A percentile compares a stretch with the other conserved stretches of the same genome.
phyloP scores from a whole-genome alignment of 352 stramenopile genomes.

The Phytopythium sindhum region DNA sequence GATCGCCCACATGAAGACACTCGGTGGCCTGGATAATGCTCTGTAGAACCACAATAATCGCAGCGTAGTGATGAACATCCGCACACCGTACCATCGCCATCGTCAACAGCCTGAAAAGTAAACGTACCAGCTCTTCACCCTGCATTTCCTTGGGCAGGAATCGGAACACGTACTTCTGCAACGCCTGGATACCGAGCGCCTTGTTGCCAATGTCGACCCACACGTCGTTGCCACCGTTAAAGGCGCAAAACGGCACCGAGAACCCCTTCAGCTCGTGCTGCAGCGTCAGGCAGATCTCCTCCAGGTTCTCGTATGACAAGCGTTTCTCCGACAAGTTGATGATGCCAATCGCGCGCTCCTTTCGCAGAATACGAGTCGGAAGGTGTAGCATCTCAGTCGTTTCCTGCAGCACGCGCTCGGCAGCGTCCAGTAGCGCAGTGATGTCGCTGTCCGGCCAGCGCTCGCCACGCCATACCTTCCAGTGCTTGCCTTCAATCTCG shows the following conservation, averaged over 20 bases:
- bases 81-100: too few species aligned
- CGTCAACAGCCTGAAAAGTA: neutral
- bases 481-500: conserved; percentile 60
- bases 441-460: conserved; percentile 88
- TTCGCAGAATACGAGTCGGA: conserved; percentile 84
- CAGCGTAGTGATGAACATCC: too few species aligned
- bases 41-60: conserved; percentile 9
- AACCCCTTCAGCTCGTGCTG: conserved; percentile 84
- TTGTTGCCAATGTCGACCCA: conserved; percentile 98
- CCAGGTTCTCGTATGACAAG: conserved; percentile 89
- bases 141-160: conserved; percentile 77
- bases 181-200: conserved; percentile 89
- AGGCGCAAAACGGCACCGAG: conserved; percentile 91
- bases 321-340: conserved; percentile 84
- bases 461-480: conserved; percentile 79
- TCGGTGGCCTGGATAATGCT: conserved; percentile 74
- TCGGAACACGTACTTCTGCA: conserved; percentile 84
- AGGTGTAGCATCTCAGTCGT: conserved; percentile 84
- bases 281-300: conserved; percentile 92
- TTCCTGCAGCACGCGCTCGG: conserved; percentile 64
- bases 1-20: conserved; percentile 95
- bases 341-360: conserved; percentile 92
- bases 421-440: conserved; percentile 81
- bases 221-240: conserved; percentile 95
- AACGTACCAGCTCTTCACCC: conserved; percentile 51